These are phyloP conservation scores for Aspergillus asperescens DNA, from an alignment of 495 filamentous ascomycete species.

Conservation along the genomic window DNA sequence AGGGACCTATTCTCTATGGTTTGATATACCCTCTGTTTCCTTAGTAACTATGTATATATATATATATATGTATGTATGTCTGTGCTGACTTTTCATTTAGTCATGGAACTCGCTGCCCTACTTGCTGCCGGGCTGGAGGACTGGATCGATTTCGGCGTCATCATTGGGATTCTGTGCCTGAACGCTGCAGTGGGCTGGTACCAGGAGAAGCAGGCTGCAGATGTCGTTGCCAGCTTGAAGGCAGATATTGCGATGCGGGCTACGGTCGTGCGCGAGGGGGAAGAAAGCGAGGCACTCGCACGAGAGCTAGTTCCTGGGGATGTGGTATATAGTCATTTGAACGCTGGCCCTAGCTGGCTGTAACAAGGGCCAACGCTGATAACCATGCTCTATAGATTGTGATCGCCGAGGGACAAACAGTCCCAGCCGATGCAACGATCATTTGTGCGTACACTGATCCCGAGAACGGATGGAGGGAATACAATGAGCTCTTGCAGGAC, in stretches of 20 bases:
- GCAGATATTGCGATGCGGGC: slow-evolving; percentile 77
- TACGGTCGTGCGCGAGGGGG: slow-evolving; percentile 59
- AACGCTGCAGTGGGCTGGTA: slow-evolving; percentile 78
- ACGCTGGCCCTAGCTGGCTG: no score
- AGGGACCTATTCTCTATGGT: no score
- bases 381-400: slow-evolving; percentile 39
- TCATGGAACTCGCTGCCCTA: slow-evolving; percentile 76
- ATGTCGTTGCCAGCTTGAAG: slow-evolving; percentile 73
- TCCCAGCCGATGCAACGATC: slow-evolving; percentile 66
- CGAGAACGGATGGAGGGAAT: slow-evolving; percentile 60
- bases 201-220: slow-evolving; percentile 77
- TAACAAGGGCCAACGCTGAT: no score
- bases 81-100: no score
- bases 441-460: slow-evolving; percentile 67
- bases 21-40: no score
- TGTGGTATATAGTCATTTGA: slow-evolving; percentile 37
- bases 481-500: slow-evolving; percentile 49
- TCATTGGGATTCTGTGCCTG: slow-evolving; percentile 70
- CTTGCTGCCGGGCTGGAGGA: slow-evolving; percentile 68
- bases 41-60: no score
- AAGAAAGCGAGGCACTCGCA: slow-evolving; percentile 62
- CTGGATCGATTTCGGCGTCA: slow-evolving; percentile 81
- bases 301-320: slow-evolving; percentile 75
- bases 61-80: no score
- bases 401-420: slow-evolving; percentile 65